Base-by-base conservation (phyloP, 495 filamentous ascomycete genomes). In the Elasticomyces elasticus region DNA sequence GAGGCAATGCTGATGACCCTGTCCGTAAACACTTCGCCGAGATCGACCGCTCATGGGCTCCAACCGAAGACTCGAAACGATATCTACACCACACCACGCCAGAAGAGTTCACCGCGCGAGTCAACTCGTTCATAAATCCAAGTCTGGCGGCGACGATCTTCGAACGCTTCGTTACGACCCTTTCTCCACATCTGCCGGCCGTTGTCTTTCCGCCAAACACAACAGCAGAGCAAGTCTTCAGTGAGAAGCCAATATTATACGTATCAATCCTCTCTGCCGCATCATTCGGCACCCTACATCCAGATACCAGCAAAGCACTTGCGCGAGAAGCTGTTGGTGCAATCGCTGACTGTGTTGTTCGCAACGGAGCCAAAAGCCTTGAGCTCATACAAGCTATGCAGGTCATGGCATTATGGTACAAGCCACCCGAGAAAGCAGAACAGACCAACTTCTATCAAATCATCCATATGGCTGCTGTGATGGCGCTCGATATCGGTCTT, bases 391-490 rank as follows among this genome's bases (percentile, higher is more conserved):
- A 97, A 70, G 79, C 87, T 0, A 66, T 96, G 11, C 72, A 87
- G 30, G 70, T 95, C 20, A 72, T 74, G 24, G 78, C 79, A 15
- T 74, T 84, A 23, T 95, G 87, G 86, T 95, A 95, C 60, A 82
- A 79, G 58, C 85, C 87, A 17, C 88, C 89, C 1, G 84, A 90
- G 49, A 75, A 83, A 51, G 85, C 82, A 45, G 88, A 94, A 53
- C 86, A 95, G 68, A 76, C 92, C 58, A 94, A 92, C 62, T 95
- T 91, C 64, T 94, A 94, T 66, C 86, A 91, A 68, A 73, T 94
- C 49, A 81, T 87, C 24, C 86, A 95, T 62, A 78, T 90, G 48
- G 87, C 89, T 6, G 85, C 87, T 28, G 73, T 85, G 33, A 84
- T 96, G 80, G 86, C 82, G 12, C 81, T 96, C 60, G 92, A 98